Percentiles rank a stretch among this genome's conserved stretches.
phyloP scores from a whole-genome alignment of 345 rosid species.

The Pistacia integerrima region DNA sequence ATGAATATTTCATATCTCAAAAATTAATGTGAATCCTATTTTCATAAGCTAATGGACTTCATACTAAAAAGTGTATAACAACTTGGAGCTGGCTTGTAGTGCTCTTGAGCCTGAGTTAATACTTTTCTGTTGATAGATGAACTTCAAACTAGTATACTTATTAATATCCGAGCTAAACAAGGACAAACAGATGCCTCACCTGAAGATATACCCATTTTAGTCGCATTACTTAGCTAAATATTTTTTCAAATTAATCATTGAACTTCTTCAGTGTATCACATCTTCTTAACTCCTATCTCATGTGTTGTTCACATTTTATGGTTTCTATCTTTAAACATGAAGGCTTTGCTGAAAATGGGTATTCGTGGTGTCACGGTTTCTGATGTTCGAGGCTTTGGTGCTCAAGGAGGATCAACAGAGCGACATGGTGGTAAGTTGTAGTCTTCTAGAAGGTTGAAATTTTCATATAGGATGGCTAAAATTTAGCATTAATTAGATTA shows the following conservation, averaged over 20 bases:
- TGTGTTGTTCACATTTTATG: slow-evolving; percentile 7
- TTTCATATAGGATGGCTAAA: background rate
- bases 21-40: background rate
- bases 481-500: background rate
- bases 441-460: background rate
- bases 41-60: background rate
- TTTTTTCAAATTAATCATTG: background rate
- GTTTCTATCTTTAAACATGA: slow-evolving; percentile 17
- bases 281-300: background rate
- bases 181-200: background rate
- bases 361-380: slow-evolving; percentile 88
- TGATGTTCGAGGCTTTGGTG: slow-evolving; percentile 88
- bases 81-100: background rate
- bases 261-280: slow-evolving; percentile 1
- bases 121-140: background rate
- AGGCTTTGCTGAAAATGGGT: slow-evolving; percentile 81
- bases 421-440: slow-evolving; percentile 72
- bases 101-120: background rate
- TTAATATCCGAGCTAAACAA: background rate
- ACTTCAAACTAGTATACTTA: background rate
- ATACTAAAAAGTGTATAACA: background rate
- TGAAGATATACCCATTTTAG: background rate
- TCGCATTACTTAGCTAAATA: background rate
- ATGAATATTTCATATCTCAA: background rate
- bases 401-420: slow-evolving; percentile 88